A percentile compares a stretch with the other conserved stretches of the same genome.
phyloP scores from a whole-genome alignment of 352 stramenopile genomes.

The Phytophthora kernoviae region DNA sequence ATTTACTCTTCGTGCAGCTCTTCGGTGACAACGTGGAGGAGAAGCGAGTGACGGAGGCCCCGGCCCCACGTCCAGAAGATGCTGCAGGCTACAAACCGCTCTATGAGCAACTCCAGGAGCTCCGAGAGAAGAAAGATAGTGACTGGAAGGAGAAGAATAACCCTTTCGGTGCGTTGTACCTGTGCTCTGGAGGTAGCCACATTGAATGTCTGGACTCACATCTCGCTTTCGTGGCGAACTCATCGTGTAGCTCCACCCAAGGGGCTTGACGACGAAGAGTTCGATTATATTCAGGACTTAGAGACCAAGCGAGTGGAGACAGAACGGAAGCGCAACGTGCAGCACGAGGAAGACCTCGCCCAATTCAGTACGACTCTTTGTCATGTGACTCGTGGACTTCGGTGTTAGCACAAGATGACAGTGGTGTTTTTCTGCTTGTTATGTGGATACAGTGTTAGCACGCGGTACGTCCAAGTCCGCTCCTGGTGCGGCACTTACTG shows the following conservation, averaged over 20 bases:
- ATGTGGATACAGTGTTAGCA: conserved; percentile 47
- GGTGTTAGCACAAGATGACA: not conserved
- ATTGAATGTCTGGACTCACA: not conserved
- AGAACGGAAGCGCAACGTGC: conserved; percentile 54
- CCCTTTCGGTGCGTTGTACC: conserved; percentile 62
- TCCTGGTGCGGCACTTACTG: conserved; percentile 16
- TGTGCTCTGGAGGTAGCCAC: not conserved
- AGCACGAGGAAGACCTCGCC: conserved; percentile 77
- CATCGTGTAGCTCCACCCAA: conserved; percentile 69
- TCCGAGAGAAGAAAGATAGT: conserved; percentile 76
- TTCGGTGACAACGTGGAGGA: conserved; percentile 90
- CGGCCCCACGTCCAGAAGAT: conserved; percentile 46
- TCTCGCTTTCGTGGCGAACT: not conserved
- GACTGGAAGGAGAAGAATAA: conserved; percentile 93
- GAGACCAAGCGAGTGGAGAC: conserved; percentile 60
- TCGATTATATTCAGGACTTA: conserved; percentile 80
- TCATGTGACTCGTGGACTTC: not conserved
- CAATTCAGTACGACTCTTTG: conserved; percentile 62
- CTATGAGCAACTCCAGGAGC: conserved; percentile 83
- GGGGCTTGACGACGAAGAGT: conserved; percentile 85
- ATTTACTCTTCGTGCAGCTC: conserved; percentile 45
- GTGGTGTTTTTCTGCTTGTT: not conserved
- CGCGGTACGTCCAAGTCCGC: conserved; percentile 45
- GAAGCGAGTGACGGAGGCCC: conserved; percentile 73
- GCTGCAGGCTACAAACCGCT: conserved; percentile 67